Conservation (phyloP, 495 filamentous ascomycete species). For the Aspergillus carlsbadensis region DNA sequence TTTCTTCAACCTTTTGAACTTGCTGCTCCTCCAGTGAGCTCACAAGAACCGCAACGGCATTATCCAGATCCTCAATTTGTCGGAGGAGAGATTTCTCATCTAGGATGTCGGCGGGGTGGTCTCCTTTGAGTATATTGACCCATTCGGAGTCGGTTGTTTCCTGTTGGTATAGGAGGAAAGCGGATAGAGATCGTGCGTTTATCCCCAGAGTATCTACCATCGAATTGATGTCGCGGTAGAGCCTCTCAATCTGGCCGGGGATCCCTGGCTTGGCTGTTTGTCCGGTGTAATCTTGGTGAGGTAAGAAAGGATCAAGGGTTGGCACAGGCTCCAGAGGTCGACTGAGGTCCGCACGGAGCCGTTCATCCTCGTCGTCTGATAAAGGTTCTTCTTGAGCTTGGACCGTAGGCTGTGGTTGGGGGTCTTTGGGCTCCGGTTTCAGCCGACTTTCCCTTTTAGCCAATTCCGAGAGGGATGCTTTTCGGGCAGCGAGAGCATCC, state of each 20-base stretch:
- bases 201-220: slow-evolving; percentile 94
- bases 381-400: slow-evolving; percentile 41
- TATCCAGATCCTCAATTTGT: slow-evolving; percentile 64
- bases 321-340: slow-evolving; percentile 51
- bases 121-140: slow-evolving; percentile 34
- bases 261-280: slow-evolving; percentile 58
- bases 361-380: slow-evolving; percentile 62
- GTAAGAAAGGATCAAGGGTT: slow-evolving; percentile 62
- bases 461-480: slow-evolving; percentile 37
- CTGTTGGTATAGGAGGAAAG: slow-evolving; percentile 63
- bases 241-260: slow-evolving; percentile 74
- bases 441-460: slow-evolving; percentile 33
- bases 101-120: slow-evolving; percentile 43
- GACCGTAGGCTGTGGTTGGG: slow-evolving; percentile 28
- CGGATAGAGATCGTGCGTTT: slow-evolving; percentile 72
- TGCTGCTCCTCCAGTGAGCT: slow-evolving; percentile 62
- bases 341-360: slow-evolving; percentile 56
- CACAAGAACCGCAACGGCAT: slow-evolving; percentile 55
- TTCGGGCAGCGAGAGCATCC: slow-evolving; percentile 38
- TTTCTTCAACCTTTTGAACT: slow-evolving; percentile 61
- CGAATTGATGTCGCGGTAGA: slow-evolving; percentile 91
- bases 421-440: slow-evolving; percentile 26
- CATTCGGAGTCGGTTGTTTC: slow-evolving; percentile 54
- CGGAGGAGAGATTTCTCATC: slow-evolving; percentile 67
- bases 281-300: slow-evolving; percentile 66